Base-by-base conservation (phyloP, 1,284 basidiomycete species). In the Ganoderma meredithae region DNA sequence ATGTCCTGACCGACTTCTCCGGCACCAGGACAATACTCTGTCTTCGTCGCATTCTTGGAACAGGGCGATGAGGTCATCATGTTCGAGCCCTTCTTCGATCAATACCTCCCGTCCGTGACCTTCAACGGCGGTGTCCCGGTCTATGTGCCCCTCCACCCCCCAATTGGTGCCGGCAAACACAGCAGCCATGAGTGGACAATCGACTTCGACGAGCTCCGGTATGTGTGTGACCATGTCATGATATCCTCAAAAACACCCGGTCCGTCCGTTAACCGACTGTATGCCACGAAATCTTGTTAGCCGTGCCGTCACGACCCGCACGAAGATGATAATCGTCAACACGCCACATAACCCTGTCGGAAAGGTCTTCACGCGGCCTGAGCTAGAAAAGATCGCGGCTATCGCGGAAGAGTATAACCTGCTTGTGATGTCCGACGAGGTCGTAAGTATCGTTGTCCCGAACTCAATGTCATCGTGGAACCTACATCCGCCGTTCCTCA, bases 11-110 rank as follows among this genome's bases (percentile, higher is more conserved):
- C 47, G 47, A 49, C n/a, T 62, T 52, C 19, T 39, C 41, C 44
- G 36, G 52, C 55, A 31, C 25, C 78, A 95, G 96, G 96, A 27
- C 93, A 95, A 83, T 98, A 96, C 79, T 90, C 95, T 62, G 93
- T 95, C 66, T 91, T 97, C 75, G 87, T 90, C 25, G 96, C 97
- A 0, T 97, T 97, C 82, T 81, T 96, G 60, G 90, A 97, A 71
- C 85, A 89, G 44, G 96, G 93, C 9, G 98, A 99, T 79, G 97
- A 99, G 81, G 98, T 99, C 69, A 97, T 99, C 79, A 91, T 98
- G 86, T 97, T 99, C 77, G 98, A 99, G 82, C 97, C 95, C 6
- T 97, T 96, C 85, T 99, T 98, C 77, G 97, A 99, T 78, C 98
- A 99, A 80, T 99, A 98, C 82, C 88, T 94, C 70, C 92, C 95